Evolutionary conservation across 2,329 filamentous ascomycete genomes (phyloP).

Genomic region (Ilyonectria robusta): DNA sequence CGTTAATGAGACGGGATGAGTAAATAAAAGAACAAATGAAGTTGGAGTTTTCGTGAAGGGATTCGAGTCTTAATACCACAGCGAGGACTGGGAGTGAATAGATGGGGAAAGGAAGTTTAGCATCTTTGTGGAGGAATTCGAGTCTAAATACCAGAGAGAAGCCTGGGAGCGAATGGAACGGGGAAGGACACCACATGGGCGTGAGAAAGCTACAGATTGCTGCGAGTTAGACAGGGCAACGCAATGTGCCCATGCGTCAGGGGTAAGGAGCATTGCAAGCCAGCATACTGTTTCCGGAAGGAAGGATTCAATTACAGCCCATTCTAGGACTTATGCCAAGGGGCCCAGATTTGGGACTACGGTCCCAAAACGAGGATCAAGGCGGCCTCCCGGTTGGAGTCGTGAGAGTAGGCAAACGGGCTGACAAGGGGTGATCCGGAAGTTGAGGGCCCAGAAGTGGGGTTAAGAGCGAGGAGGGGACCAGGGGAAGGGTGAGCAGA

Average conservation of each 20-base stretch:
- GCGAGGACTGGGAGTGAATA: too few relatives aligned
- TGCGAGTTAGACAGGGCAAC: neutral
- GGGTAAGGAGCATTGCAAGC: neutral
- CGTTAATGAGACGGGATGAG: too few relatives aligned
- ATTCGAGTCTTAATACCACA: too few relatives aligned
- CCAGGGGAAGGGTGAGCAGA: neutral
- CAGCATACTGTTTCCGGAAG: neutral
- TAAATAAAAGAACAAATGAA: too few relatives aligned
- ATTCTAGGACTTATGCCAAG: neutral
- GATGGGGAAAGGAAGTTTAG: conserved; percentile 1
- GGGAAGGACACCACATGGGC: neutral
- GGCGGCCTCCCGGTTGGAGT: neutral
- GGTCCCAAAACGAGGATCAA: neutral
- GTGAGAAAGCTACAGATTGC: neutral
- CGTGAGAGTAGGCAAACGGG: neutral
- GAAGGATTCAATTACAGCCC: conserved; percentile 1
- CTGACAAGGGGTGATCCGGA: neutral
- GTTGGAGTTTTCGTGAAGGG: too few relatives aligned
- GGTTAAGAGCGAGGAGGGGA: neutral
- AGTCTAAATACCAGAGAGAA: conserved; percentile 5
- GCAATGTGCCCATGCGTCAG: neutral
- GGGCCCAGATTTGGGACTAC: neutral
- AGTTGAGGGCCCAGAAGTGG: neutral
- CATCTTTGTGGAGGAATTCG: neutral
- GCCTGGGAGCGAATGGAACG: neutral